Conservation (phyloP, 1,139 yeast genomes). For the Candida dubliniensis region DNA sequence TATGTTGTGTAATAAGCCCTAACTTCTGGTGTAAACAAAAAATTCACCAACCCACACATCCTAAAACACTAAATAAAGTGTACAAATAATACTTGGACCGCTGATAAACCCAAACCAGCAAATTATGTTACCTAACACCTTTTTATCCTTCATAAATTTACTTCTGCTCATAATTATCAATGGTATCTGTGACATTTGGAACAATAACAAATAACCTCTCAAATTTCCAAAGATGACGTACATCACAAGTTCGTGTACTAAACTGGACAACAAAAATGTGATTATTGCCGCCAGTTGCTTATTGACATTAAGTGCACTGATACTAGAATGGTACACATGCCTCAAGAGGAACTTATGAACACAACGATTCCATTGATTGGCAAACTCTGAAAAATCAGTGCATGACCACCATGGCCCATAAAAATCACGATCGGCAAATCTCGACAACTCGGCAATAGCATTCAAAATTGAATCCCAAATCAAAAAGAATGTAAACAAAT, state of each 20-base stretch:
- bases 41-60: neutral
- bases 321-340: slow-evolving; percentile 92
- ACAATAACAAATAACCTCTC: slow-evolving; percentile 73
- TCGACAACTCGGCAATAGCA: slow-evolving; percentile 81
- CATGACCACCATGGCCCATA: slow-evolving; percentile 99
- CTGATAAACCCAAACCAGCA: slow-evolving; percentile 92
- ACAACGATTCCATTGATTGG: slow-evolving; percentile 93
- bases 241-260: slow-evolving; percentile 93
- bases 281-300: slow-evolving; percentile 69
- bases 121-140: slow-evolving; percentile 71
- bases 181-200: slow-evolving; percentile 86
- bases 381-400: slow-evolving; percentile 89
- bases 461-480: slow-evolving; percentile 95
- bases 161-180: slow-evolving; percentile 55
- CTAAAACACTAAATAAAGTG: slow-evolving; percentile 75
- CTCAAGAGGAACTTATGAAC: slow-evolving; percentile 89
- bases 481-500: slow-evolving; percentile 76
- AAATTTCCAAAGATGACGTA: slow-evolving; percentile 76
- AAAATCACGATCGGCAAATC: slow-evolving; percentile 87
- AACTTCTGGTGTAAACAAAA: neutral
- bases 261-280: slow-evolving; percentile 79
- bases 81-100: slow-evolving; percentile 89
- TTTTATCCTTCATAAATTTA: slow-evolving; percentile 50
- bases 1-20: no score
- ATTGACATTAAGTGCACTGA: slow-evolving; percentile 69